A percentile compares a stretch with the other conserved stretches of the same genome.
Conservation (phyloP, 139 green algal species). For the Pedinophyceae sp. region DNA sequence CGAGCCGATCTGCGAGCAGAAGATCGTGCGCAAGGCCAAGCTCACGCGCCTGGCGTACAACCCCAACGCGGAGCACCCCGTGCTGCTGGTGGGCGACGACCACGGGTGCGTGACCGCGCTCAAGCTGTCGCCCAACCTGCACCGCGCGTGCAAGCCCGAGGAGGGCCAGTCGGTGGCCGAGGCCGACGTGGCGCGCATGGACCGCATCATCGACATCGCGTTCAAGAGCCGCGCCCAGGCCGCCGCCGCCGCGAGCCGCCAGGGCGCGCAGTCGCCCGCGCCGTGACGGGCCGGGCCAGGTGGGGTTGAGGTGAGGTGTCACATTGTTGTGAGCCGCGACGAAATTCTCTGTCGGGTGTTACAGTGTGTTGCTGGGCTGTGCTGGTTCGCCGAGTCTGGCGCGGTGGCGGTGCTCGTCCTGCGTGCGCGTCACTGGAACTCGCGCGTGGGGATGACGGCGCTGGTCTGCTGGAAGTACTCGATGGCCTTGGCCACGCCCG, state of each 20-base stretch:
- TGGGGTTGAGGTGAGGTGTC: no score
- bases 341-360: no score
- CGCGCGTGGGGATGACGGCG: constrained; percentile 51
- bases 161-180: constrained; percentile 24
- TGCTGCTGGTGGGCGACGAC: constrained; percentile 79
- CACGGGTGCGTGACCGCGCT: constrained; percentile 57
- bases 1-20: constrained; percentile 70
- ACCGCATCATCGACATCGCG: constrained; percentile 46
- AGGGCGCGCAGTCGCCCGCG: no score
- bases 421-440: no score
- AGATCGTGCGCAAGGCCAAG: constrained; percentile 58
- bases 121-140: constrained; percentile 87
- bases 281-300: no score
- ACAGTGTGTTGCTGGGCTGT: no score
- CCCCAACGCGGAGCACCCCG: constrained; percentile 52
- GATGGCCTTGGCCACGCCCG: constrained; percentile 49
- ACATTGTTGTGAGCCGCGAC: no score
- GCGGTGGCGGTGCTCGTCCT: no score
- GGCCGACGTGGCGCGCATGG: constrained; percentile 33
- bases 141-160: constrained; percentile 6
- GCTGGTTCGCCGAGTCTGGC: no score
- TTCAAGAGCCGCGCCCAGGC: constrained; percentile 22
- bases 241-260: no score
- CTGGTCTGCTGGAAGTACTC: constrained; percentile 61
- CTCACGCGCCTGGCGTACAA: constrained; percentile 83